These are phyloP conservation scores for Heterococcus sp. DNA, from an alignment of 108 stramenopile species.

Conservation along the genomic window DNA sequence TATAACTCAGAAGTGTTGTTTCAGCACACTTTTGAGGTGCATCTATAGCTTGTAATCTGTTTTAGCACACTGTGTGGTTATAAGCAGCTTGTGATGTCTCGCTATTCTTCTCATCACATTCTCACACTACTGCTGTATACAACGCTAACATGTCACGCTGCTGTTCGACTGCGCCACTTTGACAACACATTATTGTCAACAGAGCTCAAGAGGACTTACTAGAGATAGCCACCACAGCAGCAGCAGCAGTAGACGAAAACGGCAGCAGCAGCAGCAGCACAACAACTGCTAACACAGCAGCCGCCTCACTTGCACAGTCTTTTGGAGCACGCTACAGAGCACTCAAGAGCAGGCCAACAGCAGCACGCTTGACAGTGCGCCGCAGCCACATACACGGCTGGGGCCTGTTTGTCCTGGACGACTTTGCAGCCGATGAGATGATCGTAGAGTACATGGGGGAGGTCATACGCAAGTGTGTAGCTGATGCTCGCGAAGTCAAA, in stretches of 20 bases:
- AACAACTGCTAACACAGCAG: not conserved
- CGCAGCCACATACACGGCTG: slow-evolving; percentile 76
- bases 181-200: too few relatives aligned
- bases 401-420: slow-evolving; percentile 75
- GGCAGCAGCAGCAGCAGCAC: not conserved
- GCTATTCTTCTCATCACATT: too few relatives aligned
- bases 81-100: too few relatives aligned
- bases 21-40: too few relatives aligned
- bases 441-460: slow-evolving; percentile 93
- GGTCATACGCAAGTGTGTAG: slow-evolving; percentile 70
- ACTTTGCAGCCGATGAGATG: slow-evolving; percentile 64
- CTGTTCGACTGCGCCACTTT: too few relatives aligned
- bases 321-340: slow-evolving; percentile 25
- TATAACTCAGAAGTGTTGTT: too few relatives aligned
- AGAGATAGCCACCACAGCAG: not conserved
- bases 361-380: slow-evolving; percentile 39
- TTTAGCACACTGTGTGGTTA: too few relatives aligned
- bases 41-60: too few relatives aligned
- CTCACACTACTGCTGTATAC: too few relatives aligned
- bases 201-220: too few relatives aligned
- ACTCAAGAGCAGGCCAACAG: slow-evolving; percentile 14
- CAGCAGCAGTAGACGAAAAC: not conserved
- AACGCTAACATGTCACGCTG: too few relatives aligned
- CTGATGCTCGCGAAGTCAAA: slow-evolving; percentile 66
- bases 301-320: not conserved